These are phyloP conservation scores for Avicennia marina DNA, from an alignment of 257 asterid species.

Conservation along the genomic window DNA sequence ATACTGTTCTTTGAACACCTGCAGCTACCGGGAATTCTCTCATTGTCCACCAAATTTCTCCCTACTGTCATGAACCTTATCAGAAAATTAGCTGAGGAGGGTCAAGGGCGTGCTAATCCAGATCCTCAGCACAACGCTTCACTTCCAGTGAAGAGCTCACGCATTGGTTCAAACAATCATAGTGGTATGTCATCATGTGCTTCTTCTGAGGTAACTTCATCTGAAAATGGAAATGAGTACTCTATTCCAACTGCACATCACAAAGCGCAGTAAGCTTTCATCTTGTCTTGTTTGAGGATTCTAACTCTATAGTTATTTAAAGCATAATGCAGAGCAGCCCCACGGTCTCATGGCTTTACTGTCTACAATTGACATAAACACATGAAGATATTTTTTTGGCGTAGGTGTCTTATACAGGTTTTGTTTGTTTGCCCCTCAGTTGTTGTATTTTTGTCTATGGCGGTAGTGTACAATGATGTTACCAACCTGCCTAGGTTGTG, in stretches of 20 bases:
- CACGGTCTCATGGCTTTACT: slow-evolving; percentile 14
- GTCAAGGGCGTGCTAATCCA: slow-evolving; percentile 43
- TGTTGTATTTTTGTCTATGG: too few relatives aligned
- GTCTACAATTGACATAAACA: slow-evolving; percentile 10
- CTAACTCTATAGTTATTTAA: slow-evolving; percentile 17
- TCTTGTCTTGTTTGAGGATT: slow-evolving; percentile 12
- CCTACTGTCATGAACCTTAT: slow-evolving; percentile 86
- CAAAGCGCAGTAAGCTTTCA: slow-evolving; percentile 34
- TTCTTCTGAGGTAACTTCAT: slow-evolving; percentile 52
- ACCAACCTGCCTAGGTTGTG: slow-evolving; percentile 17
- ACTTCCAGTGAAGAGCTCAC: slow-evolving; percentile 31
- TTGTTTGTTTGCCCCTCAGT: too few relatives aligned
- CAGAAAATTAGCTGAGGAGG: slow-evolving; percentile 68
- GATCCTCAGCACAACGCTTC: slow-evolving; percentile 45
- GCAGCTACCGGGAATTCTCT: slow-evolving; percentile 84
- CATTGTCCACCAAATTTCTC: slow-evolving; percentile 74
- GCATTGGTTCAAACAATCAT: slow-evolving; percentile 21
- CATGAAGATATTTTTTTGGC: slow-evolving; percentile 30
- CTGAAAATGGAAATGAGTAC: slow-evolving; percentile 58
- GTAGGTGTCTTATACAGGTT: slow-evolving; percentile 25
- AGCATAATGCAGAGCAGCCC: slow-evolving; percentile 13
- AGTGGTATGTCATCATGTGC: slow-evolving; percentile 51
- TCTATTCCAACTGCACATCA: slow-evolving; percentile 39
- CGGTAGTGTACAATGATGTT: slow-evolving; percentile 16
- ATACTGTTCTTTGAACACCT: background rate